Evolutionary conservation across 2,329 filamentous ascomycete species (phyloP).

Genomic region (Stachybotrys elegans): DNA sequence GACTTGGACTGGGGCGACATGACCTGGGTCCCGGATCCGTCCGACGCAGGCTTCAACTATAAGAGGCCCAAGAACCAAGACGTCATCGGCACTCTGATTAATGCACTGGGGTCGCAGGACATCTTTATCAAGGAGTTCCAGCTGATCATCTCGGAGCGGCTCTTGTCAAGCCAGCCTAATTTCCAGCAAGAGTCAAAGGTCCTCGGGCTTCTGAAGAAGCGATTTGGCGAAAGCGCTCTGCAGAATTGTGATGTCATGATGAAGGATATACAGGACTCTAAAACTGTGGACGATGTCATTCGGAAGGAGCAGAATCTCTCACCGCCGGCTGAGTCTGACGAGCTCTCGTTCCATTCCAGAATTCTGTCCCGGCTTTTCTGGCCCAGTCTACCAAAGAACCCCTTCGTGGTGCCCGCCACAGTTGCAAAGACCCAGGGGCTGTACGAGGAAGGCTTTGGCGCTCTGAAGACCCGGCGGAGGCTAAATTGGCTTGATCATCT

Average conservation of each 20-base stretch:
- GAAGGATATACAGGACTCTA: slow-evolving; percentile 82
- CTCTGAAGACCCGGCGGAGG: slow-evolving; percentile 77
- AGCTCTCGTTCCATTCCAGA: slow-evolving; percentile 62
- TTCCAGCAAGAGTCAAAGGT: slow-evolving; percentile 80
- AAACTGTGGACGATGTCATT: slow-evolving; percentile 65
- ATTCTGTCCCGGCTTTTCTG: slow-evolving; percentile 92
- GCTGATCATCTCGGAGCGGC: slow-evolving; percentile 76
- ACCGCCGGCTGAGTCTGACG: slow-evolving; percentile 10
- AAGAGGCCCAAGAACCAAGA: slow-evolving; percentile 84
- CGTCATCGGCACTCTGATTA: slow-evolving; percentile 85
- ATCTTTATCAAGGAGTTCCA: slow-evolving; percentile 94
- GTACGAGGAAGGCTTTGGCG: slow-evolving; percentile 73
- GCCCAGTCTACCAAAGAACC: slow-evolving; percentile 71
- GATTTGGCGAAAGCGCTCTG: slow-evolving; percentile 78
- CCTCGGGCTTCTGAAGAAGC: slow-evolving; percentile 78
- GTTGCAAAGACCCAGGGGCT: slow-evolving; percentile 57
- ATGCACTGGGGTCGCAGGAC: slow-evolving; percentile 82
- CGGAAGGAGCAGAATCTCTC: slow-evolving; percentile 33
- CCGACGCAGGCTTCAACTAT: slow-evolving; percentile 90
- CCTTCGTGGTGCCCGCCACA: slow-evolving; percentile 57
- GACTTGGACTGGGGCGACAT: slow-evolving; percentile 89
- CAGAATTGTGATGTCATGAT: slow-evolving; percentile 98
- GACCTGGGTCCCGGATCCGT: slow-evolving; percentile 87
- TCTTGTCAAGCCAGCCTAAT: slow-evolving; percentile 60
- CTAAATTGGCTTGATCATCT: slow-evolving; percentile 83